Percentiles rank a stretch among this genome's conserved stretches.
phyloP scores from a whole-genome alignment of 352 stramenopile species.

The Globisporangium iwayamae region DNA sequence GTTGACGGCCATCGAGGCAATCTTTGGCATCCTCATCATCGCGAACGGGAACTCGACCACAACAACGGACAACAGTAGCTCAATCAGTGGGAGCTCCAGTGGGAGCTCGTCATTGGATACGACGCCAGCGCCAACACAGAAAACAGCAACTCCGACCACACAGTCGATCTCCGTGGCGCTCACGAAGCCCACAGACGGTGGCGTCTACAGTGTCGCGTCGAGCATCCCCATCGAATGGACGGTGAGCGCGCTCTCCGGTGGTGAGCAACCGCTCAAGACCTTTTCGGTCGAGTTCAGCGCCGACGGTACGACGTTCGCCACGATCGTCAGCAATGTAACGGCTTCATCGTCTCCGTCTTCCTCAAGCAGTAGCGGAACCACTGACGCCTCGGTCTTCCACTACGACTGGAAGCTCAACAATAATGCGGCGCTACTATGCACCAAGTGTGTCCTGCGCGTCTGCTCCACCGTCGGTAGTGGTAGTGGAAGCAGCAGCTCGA shows the following conservation, averaged over 20 bases:
- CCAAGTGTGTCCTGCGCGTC: slow-evolving; percentile 40
- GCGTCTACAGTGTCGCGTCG: slow-evolving; percentile 40
- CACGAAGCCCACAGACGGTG: slow-evolving; percentile 34
- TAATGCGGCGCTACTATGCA: slow-evolving; percentile 39
- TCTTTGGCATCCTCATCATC: slow-evolving; percentile 35
- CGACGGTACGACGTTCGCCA: slow-evolving; percentile 29
- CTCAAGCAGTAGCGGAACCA: background rate
- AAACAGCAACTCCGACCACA: too few species aligned
- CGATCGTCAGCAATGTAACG: slow-evolving; percentile 24
- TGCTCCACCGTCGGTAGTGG: slow-evolving; percentile 22
- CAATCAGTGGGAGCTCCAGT: background rate
- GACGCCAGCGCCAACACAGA: background rate
- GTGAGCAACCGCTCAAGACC: slow-evolving; percentile 19
- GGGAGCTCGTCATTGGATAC: background rate
- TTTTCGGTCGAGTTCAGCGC: slow-evolving; percentile 50
- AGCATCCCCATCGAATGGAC: slow-evolving; percentile 42
- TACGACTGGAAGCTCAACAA: slow-evolving; percentile 43
- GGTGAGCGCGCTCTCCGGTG: slow-evolving; percentile 23
- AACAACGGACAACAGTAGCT: background rate
- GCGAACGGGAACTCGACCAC: slow-evolving; percentile 14
- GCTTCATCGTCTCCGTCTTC: slow-evolving; percentile 6
- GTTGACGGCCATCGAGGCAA: slow-evolving; percentile 27
- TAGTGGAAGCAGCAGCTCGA: background rate
- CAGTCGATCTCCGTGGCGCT: slow-evolving; percentile 31
- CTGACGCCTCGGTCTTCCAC: slow-evolving; percentile 21